Base-by-base conservation (phyloP, 805 yeast species). In the Teunomyces cretensis region DNA sequence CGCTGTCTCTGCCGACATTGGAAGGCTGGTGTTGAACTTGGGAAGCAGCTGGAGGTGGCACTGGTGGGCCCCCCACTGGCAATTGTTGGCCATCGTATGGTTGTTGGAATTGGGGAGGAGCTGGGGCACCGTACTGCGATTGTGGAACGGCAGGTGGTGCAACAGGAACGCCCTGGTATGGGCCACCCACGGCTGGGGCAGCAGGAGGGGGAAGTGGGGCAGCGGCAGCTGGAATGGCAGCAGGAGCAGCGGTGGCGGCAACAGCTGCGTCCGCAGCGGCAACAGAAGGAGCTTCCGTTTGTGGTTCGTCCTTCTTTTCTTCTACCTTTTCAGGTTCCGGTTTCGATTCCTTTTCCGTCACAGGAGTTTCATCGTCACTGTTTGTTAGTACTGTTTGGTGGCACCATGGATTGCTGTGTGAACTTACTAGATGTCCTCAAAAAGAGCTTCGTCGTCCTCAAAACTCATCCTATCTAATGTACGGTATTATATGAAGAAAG, bases 371-470 rank as follows among this genome's bases (percentile, higher is more conserved):
- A 28, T 47, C 50, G 15, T 43, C 50, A 30, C 50, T 47, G 39
- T 19, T n/a, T 13, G 38, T 35, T 35, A 35, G 38, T 35, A 17
- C 6, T n/a, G n/a, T n/a, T n/a, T n/a, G n/a, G n/a, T n/a, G n/a
- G n/a, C n/a, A n/a, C n/a, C n/a, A n/a, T n/a, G n/a, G n/a, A n/a
- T n/a, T n/a, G n/a, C n/a, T n/a, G n/a, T n/a, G n/a, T n/a, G 8
- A n/a, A 61, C 64, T 43, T 58, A 69, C 69, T 91, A 91, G 69
- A 91, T 88, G 65, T 91, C 97, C 69, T 90, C 96, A 67, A 91
- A 91, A 65, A 87, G 84, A 58, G 88, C 92, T 65, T 90, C 97
- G 69, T 91, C 97, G 71, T 90, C 97, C 69, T 89, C 96, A 49
- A 85, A 79, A 38, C 38, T 35, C 38, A 35, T 35, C 38, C 12